phyloP scores from a whole-genome alignment of 129 eudicot genomes.

The Chrysanthemum lavandulifolium region DNA sequence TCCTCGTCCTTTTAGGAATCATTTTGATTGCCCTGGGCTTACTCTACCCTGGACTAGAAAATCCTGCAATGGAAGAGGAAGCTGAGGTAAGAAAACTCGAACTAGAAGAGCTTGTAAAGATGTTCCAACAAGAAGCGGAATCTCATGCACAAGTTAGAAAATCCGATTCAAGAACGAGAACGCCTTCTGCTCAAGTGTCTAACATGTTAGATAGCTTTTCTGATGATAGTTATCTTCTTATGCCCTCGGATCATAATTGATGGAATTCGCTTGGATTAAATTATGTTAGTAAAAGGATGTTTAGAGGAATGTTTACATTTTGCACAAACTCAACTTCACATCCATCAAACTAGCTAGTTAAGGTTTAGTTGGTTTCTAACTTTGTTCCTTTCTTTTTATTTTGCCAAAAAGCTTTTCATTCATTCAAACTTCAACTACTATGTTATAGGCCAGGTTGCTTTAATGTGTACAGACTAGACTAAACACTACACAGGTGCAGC shows the following conservation, averaged over 20 bases:
- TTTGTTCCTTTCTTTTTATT: too few relatives aligned
- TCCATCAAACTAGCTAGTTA: too few relatives aligned
- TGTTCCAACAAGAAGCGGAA: conserved; percentile 69
- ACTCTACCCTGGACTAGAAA: conserved; percentile 56
- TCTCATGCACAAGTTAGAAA: conserved; percentile 67
- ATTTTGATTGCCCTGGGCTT: conserved; percentile 53
- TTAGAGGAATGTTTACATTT: too few relatives aligned
- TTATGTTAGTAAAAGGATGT: background rate
- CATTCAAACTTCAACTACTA: too few relatives aligned
- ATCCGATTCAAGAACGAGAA: conserved; percentile 22
- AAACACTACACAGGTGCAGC: too few relatives aligned
- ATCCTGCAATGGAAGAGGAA: conserved; percentile 47
- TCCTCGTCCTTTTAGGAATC: conserved; percentile 47
- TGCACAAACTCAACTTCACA: too few relatives aligned
- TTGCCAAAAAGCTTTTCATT: too few relatives aligned
- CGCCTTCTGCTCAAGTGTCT: conserved; percentile 21
- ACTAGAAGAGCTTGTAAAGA: conserved; percentile 57
- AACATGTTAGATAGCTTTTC: conserved; percentile 20
- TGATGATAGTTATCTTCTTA: conserved; percentile 38
- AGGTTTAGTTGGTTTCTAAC: too few relatives aligned
- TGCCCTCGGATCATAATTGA: conserved; percentile 29
- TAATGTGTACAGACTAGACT: too few relatives aligned
- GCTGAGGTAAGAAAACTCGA: conserved; percentile 61
- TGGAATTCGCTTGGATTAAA: conserved; percentile 1
- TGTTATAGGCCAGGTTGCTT: too few relatives aligned